Percentiles rank a stretch among this genome's conserved stretches.
phyloP scores from a whole-genome alignment of 2,329 filamentous ascomycete genomes.

The Fusarium austroafricanum region DNA sequence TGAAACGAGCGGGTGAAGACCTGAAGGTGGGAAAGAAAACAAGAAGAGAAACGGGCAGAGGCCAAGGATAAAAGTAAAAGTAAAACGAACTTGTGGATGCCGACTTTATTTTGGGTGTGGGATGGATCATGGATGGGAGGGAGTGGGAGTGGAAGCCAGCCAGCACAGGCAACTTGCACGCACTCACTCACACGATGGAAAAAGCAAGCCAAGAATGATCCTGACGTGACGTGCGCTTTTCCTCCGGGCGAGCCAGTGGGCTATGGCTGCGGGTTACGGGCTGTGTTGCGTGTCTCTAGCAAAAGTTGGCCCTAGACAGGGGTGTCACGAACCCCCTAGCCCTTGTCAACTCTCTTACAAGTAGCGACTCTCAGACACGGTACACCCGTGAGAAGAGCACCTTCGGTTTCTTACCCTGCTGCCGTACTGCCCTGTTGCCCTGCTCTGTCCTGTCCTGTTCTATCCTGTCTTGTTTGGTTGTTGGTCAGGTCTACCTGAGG shows the following conservation, averaged over 20 bases:
- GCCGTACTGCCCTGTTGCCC: too few species aligned
- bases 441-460: background rate
- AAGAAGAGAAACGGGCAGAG: slow-evolving; percentile 29
- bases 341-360: slow-evolving; percentile 38
- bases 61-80: slow-evolving; percentile 40
- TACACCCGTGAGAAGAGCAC: slow-evolving; percentile 15
- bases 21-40: slow-evolving; percentile 22
- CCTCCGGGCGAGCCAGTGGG: slow-evolving; percentile 8
- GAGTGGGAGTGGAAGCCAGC: background rate
- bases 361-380: slow-evolving; percentile 35
- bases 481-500: slow-evolving; percentile 26
- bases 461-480: background rate
- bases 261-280: slow-evolving; percentile 1
- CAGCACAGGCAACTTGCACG: slow-evolving; percentile 20
- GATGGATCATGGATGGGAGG: too few species aligned
- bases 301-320: slow-evolving; percentile 25
- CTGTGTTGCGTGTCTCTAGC: slow-evolving; percentile 36
- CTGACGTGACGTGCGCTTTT: slow-evolving; percentile 17
- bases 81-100: slow-evolving; percentile 42
- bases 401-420: slow-evolving; percentile 22
- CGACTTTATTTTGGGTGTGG: slow-evolving; percentile 27
- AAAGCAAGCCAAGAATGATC: slow-evolving; percentile 39
- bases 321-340: slow-evolving; percentile 18
- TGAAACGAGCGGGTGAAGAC: slow-evolving; percentile 36
- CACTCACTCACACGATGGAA: slow-evolving; percentile 23